Evolutionary conservation across 1,139 yeast genomes (phyloP).

Genomic region (Nakaseomyces delphensis): DNA sequence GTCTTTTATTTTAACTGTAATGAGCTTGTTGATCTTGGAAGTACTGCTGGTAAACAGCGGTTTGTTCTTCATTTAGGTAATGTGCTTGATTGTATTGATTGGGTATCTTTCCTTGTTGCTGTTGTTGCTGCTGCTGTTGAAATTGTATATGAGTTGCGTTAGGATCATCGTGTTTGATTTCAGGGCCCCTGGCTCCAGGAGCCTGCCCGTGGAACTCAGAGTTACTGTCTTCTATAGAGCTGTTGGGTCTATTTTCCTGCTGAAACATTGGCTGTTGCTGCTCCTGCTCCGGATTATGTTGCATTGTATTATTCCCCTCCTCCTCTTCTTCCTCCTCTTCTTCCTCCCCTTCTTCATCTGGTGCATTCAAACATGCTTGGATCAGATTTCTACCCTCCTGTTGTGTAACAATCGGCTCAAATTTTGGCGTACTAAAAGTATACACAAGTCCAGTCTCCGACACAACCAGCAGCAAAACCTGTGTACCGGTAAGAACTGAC

Average conservation of each 20-base stretch:
- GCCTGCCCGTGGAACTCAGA: constrained; percentile 4
- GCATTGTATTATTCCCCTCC: constrained; percentile 36
- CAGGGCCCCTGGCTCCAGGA: constrained; percentile 1
- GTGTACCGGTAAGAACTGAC: constrained; percentile 93
- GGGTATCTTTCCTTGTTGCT: constrained; percentile 31
- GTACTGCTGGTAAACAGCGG: constrained; percentile 51
- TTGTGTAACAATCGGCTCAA: constrained; percentile 94
- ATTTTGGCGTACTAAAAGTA: constrained; percentile 96
- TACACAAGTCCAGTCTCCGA: constrained; percentile 96
- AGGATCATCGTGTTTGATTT: constrained; percentile 1
- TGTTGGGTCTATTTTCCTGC: constrained; percentile 22
- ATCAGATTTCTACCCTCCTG: constrained; percentile 94
- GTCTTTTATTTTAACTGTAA: constrained; percentile 7
- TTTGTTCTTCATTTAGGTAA: constrained; percentile 42
- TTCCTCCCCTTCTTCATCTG: constrained; percentile 46
- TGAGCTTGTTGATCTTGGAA: constrained; percentile 46
- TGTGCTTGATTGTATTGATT: constrained; percentile 27
- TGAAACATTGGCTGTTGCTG: constrained; percentile 6
- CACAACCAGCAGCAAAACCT: constrained; percentile 84
- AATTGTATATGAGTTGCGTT: constrained; percentile 10
- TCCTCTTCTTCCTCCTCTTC: constrained; percentile 55
- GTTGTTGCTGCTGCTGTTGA: constrained; percentile 15
- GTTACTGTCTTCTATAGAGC: background rate
- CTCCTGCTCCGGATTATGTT: constrained; percentile 7
- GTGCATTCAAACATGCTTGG: constrained; percentile 95